phyloP scores from a whole-genome alignment of 2,329 filamentous ascomycete genomes.

The Fusarium mangiferae region DNA sequence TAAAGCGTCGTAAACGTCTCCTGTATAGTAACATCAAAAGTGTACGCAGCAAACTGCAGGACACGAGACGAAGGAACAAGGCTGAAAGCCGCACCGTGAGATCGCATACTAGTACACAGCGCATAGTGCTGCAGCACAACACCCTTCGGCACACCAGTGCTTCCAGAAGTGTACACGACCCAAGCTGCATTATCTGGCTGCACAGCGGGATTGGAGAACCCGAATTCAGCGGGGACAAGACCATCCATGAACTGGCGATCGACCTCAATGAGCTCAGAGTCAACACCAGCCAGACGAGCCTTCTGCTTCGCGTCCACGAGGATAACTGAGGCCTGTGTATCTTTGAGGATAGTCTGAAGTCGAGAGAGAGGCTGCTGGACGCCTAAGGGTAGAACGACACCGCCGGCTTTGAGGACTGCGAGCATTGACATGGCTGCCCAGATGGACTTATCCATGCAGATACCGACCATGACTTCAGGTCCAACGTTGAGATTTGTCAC shows the following conservation, averaged over 20 bases:
- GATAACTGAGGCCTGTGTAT: not conserved
- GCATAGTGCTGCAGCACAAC: not conserved
- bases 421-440: not conserved
- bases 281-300: not conserved
- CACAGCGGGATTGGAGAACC: not conserved
- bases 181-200: not conserved
- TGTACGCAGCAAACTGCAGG: not conserved
- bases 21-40: constrained; percentile 2
- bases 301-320: not conserved
- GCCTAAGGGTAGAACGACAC: not conserved
- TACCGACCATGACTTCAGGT: not conserved
- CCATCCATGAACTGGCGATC: not conserved
- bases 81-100: not conserved
- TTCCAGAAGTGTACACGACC: not conserved
- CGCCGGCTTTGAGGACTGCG: not conserved
- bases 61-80: not conserved
- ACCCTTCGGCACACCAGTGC: not conserved
- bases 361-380: not conserved
- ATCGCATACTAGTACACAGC: not conserved
- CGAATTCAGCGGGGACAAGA: not conserved
- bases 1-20: not conserved
- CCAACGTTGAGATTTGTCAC: not conserved
- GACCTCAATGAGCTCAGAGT: not conserved
- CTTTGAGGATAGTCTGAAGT: not conserved
- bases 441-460: not conserved